Conservation (phyloP, 805 yeast species). For the Zygosaccharomyces bisporus region DNA sequence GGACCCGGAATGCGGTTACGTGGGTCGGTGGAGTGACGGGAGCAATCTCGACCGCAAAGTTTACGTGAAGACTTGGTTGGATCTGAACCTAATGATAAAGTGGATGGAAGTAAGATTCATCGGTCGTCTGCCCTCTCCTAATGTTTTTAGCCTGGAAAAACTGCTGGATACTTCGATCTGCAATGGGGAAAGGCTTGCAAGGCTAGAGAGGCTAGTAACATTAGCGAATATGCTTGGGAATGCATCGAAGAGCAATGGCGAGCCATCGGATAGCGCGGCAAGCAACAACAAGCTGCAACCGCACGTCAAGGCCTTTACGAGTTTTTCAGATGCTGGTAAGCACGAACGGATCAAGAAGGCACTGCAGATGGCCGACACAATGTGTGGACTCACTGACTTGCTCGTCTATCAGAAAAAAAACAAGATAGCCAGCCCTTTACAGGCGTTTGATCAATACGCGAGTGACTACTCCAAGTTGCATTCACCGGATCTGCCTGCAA, state of each 20-base stretch:
- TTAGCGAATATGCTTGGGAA: slow-evolving; percentile 3
- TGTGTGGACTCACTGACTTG: slow-evolving; percentile 65
- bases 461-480: slow-evolving; percentile 1
- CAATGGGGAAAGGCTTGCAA: slow-evolving; percentile 17
- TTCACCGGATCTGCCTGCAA: neutral
- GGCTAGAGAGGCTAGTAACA: slow-evolving; percentile 9
- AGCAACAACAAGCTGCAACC: slow-evolving; percentile 35
- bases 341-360: slow-evolving; percentile 64
- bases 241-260: neutral
- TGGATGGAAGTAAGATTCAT: slow-evolving; percentile 61
- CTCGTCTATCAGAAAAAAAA: slow-evolving; percentile 52
- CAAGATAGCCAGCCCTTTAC: slow-evolving; percentile 50
- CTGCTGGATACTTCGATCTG: slow-evolving; percentile 34
- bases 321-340: slow-evolving; percentile 56
- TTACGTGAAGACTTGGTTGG: slow-evolving; percentile 57
- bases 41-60: slow-evolving; percentile 62
- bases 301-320: slow-evolving; percentile 44
- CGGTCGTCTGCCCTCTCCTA: slow-evolving; percentile 45
- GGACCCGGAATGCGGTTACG: slow-evolving; percentile 46
- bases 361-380: slow-evolving; percentile 72
- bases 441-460: slow-evolving; percentile 47
- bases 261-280: slow-evolving; percentile 13
- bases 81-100: slow-evolving; percentile 60
- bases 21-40: slow-evolving; percentile 63
- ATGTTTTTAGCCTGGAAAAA: slow-evolving; percentile 45